These are phyloP conservation scores for Biscogniauxia marginata DNA, from an alignment of 2,329 filamentous ascomycete species.

Conservation along the genomic window DNA sequence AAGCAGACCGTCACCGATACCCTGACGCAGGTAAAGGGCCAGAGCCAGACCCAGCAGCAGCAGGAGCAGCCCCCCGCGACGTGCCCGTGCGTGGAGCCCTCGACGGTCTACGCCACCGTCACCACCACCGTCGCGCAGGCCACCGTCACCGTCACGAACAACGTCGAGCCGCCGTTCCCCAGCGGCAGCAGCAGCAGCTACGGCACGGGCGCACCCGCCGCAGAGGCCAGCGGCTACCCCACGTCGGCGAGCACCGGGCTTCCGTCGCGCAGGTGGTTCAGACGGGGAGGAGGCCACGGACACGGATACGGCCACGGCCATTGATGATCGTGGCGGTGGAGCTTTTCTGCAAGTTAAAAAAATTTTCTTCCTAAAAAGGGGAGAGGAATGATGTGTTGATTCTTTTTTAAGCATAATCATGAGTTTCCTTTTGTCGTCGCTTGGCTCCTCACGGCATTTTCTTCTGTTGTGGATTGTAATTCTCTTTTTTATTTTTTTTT, in stretches of 20 bases:
- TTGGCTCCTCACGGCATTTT: too few relatives aligned
- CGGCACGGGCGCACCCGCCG: not conserved
- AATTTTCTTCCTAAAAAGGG: too few relatives aligned
- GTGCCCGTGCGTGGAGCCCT: constrained; percentile 22
- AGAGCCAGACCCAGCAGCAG: not conserved
- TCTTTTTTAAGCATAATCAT: too few relatives aligned
- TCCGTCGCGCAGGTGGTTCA: not conserved
- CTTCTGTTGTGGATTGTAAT: not conserved
- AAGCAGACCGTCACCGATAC: constrained; percentile 11
- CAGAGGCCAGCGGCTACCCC: not conserved
- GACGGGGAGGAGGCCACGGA: not conserved
- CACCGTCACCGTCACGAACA: constrained; percentile 23
- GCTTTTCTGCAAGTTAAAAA: too few relatives aligned
- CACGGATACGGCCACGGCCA: constrained; percentile 3
- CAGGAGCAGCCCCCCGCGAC: not conserved
- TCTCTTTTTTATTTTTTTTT: not conserved
- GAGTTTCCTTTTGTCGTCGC: too few relatives aligned
- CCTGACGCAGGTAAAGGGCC: not conserved
- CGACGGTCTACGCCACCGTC: constrained; percentile 27
- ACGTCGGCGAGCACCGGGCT: not conserved
- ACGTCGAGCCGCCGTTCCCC: constrained; percentile 28
- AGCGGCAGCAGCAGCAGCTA: constrained; percentile 15
- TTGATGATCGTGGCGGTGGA: not conserved
- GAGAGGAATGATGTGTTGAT: too few relatives aligned
- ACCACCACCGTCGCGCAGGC: constrained; percentile 17